phyloP scores from a whole-genome alignment of 1,284 basidiomycete genomes.

The Vanrija humicola region DNA sequence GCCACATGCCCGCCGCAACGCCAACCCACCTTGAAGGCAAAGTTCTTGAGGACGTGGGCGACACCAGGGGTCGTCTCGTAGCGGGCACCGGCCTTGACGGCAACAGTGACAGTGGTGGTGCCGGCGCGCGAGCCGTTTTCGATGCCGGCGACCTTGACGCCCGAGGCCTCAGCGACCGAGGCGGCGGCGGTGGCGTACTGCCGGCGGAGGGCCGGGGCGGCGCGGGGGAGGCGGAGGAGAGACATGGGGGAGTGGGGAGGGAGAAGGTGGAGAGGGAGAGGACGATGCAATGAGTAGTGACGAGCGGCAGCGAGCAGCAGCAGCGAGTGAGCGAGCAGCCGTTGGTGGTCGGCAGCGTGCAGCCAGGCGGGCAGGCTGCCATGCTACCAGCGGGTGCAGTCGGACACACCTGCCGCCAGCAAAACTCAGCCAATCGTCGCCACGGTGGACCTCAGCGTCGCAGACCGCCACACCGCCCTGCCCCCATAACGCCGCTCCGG shows the following conservation, averaged over 20 bases:
- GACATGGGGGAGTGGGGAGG: conserved; percentile 20
- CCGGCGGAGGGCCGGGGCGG: conserved; percentile 20
- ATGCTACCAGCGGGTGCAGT: too few relatives aligned
- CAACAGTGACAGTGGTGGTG: conserved; percentile 77
- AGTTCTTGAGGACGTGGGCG: conserved; percentile 90
- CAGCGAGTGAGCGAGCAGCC: not conserved
- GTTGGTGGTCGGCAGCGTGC: too few relatives aligned
- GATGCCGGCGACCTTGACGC: conserved; percentile 77
- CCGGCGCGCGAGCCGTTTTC: conserved; percentile 66
- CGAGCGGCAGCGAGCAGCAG: not conserved
- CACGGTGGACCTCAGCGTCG: too few relatives aligned
- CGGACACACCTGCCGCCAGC: too few relatives aligned
- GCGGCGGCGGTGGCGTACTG: conserved; percentile 56
- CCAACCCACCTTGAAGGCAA: conserved; percentile 81
- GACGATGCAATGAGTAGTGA: not conserved
- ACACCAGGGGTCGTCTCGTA: conserved; percentile 81
- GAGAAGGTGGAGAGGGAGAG: conserved; percentile 4
- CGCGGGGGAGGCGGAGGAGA: conserved; percentile 21
- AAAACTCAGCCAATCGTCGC: too few relatives aligned
- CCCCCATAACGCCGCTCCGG: too few relatives aligned
- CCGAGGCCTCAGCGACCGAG: conserved; percentile 69
- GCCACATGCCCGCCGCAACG: too few relatives aligned
- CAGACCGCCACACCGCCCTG: too few relatives aligned
- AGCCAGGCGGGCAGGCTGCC: too few relatives aligned
- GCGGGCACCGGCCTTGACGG: conserved; percentile 85